phyloP scores from a whole-genome alignment of 1,284 basidiomycete species.

The Peniophora sp. region DNA sequence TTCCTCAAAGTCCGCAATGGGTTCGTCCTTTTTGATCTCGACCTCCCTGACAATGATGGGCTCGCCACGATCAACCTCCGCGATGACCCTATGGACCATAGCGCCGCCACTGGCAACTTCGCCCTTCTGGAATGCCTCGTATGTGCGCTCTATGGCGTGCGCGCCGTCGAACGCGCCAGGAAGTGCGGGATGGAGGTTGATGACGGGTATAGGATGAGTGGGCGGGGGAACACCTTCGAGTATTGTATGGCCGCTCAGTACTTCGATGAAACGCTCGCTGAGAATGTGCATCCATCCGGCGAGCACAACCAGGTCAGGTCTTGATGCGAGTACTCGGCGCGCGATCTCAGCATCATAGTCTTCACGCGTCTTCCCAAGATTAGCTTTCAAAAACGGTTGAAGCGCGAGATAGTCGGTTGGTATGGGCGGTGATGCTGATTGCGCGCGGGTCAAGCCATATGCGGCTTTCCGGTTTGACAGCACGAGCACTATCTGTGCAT shows the following conservation, averaged over 20 bases:
- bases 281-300: constrained; percentile 99
- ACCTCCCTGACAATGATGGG: constrained; percentile 81
- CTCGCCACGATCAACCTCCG: constrained; percentile 89
- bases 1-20: constrained; percentile 68
- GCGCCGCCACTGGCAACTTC: constrained; percentile 75
- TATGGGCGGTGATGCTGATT: constrained; percentile 64
- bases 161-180: constrained; percentile 94
- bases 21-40: constrained; percentile 66
- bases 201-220: constrained; percentile 65
- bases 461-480: constrained; percentile 92
- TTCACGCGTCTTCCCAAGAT: constrained; percentile 67
- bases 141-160: constrained; percentile 84
- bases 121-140: constrained; percentile 80
- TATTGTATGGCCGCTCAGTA: constrained; percentile 31
- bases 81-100: constrained; percentile 94
- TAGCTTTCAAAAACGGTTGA: constrained; percentile 75
- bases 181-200: constrained; percentile 95
- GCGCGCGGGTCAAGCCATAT: constrained; percentile 80
- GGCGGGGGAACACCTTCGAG: constrained; percentile 23
- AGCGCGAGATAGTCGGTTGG: constrained; percentile 81
- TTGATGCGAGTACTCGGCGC: constrained; percentile 49
- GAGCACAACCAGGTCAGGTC: constrained; percentile 84
- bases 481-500: constrained; percentile 72
- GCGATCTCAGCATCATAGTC: constrained; percentile 90
- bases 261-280: constrained; percentile 47